Percentiles rank a stretch among this genome's conserved stretches.
phyloP scores from a whole-genome alignment of 805 yeast species.

The Candida boleticola region DNA sequence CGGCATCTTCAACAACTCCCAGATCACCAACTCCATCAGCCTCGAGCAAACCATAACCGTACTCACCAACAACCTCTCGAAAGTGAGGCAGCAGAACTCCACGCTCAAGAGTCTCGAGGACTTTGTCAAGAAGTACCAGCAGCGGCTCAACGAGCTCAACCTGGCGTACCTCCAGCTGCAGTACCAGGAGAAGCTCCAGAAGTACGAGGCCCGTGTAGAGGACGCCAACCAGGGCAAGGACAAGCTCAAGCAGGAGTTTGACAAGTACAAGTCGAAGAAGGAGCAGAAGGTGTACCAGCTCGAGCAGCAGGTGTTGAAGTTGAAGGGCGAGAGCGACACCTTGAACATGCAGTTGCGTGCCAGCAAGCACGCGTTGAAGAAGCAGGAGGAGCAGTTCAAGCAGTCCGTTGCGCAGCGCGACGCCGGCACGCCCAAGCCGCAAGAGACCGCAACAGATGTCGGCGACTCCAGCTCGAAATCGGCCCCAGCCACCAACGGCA shows the following conservation, averaged over 20 bases:
- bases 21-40: conserved; percentile 54
- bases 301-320: conserved; percentile 1
- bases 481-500: too few relatives aligned
- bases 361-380: neutral
- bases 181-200: conserved; percentile 12
- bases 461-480: too few relatives aligned
- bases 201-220: conserved; percentile 15
- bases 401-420: neutral
- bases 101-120: conserved; percentile 53
- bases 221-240: conserved; percentile 13
- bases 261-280: conserved; percentile 4
- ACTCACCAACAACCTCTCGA: conserved; percentile 53
- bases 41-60: conserved; percentile 55
- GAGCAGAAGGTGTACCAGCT: conserved; percentile 1
- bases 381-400: neutral
- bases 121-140: conserved; percentile 51
- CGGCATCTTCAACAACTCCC: conserved; percentile 59
- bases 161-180: conserved; percentile 17
- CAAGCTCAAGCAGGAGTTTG: conserved; percentile 15
- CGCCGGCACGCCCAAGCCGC: too few relatives aligned
- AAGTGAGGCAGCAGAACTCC: conserved; percentile 58
- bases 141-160: conserved; percentile 23
- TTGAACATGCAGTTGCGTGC: neutral
- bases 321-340: conserved; percentile 4
- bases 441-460: too few relatives aligned